These are phyloP conservation scores for Rubus parviflorus DNA, from an alignment of 306 rosid genomes.

Conservation along the genomic window DNA sequence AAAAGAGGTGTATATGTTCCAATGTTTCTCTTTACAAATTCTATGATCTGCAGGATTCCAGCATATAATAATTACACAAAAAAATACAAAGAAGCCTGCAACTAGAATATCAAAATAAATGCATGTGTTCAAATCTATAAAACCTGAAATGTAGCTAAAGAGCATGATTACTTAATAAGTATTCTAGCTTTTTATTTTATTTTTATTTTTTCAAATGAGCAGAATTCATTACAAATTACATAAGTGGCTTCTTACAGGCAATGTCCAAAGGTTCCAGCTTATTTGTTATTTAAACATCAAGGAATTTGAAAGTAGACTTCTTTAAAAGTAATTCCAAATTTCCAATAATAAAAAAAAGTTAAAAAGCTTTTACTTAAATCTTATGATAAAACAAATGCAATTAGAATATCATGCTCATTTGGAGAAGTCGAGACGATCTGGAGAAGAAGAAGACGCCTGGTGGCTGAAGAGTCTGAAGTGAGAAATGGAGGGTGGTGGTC, in stretches of 20 bases:
- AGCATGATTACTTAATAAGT: not conserved
- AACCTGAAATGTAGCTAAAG: not conserved
- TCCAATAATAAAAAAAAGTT: not conserved
- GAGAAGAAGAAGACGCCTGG: not conserved
- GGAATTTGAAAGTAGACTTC: not conserved
- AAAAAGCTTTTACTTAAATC: not conserved
- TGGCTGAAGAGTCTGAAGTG: not conserved
- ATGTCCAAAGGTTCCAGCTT: constrained; percentile 1
- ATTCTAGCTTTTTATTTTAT: too few relatives aligned
- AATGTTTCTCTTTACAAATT: constrained; percentile 66
- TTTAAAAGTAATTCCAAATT: not conserved
- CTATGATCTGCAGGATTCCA: constrained; percentile 65
- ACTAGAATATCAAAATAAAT: constrained; percentile 6
- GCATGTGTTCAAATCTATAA: not conserved
- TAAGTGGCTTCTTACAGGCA: not conserved
- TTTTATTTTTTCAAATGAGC: too few relatives aligned
- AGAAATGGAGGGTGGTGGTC: not conserved
- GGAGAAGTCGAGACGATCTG: too few relatives aligned
- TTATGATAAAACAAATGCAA: not conserved
- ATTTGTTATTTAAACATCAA: not conserved
- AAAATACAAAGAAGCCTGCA: not conserved
- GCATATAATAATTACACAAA: not conserved
- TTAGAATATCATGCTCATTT: too few relatives aligned
- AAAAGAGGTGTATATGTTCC: constrained; percentile 65
- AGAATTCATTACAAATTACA: not conserved